Conservation (phyloP, 169 alveolate species). For the Eimeria acervulina region DNA sequence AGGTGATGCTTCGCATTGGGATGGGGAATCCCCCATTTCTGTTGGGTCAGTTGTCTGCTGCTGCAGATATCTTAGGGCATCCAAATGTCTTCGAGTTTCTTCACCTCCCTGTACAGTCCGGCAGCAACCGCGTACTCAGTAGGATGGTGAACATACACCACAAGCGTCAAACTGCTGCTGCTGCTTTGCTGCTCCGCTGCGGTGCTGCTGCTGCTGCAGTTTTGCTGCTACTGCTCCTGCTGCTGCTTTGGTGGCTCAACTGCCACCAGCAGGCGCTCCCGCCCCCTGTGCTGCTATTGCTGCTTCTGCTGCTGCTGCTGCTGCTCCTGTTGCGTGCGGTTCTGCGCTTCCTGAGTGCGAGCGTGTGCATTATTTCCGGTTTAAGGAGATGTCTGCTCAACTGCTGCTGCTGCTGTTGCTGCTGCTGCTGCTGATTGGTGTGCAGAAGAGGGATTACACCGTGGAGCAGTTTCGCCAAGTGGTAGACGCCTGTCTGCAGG, state of each 20-base stretch:
- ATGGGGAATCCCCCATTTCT: conserved; percentile 99
- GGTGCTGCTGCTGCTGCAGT: neutral
- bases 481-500: conserved; percentile 92
- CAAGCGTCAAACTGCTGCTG: neutral
- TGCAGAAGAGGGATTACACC: conserved; percentile 96
- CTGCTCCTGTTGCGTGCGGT: neutral
- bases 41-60: conserved; percentile 96
- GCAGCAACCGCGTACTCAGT: conserved; percentile 96
- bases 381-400: no score
- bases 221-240: neutral
- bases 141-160: conserved; percentile 90
- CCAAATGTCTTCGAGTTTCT: conserved; percentile 97
- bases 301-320: neutral
- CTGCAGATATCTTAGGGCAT: conserved; percentile 95
- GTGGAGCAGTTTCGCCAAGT: conserved; percentile 96
- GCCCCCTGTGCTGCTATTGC: no score
- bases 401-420: conserved; percentile 8
- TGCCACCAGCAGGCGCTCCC: no score
- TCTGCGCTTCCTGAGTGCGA: neutral
- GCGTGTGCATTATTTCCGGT: no score
- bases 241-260: neutral
- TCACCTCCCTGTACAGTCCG: conserved; percentile 99
- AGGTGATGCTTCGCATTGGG: conserved; percentile 96
- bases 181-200: neutral
- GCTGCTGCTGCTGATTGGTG: neutral